Conservation (phyloP, 441 rosid species). For the Francoa sonchifolia region DNA sequence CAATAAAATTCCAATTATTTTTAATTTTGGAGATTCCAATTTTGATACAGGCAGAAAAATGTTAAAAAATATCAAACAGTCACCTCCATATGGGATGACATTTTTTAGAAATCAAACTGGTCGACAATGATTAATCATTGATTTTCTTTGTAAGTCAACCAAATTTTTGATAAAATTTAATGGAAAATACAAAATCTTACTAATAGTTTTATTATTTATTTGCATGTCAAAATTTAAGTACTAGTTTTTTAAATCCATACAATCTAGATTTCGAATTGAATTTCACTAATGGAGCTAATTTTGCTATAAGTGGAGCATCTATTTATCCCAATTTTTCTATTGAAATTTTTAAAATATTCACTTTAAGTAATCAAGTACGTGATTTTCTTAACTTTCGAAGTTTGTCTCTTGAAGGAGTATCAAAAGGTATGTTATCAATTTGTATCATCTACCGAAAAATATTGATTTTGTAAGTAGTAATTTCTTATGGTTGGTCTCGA, state of each 20-base stretch:
- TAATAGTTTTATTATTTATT: background rate
- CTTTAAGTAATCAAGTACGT: slow-evolving; percentile 24
- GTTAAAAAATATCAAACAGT: too few relatives aligned
- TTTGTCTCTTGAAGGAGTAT: slow-evolving; percentile 13
- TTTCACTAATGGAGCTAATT: slow-evolving; percentile 26
- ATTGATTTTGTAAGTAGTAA: too few relatives aligned
- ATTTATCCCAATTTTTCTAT: too few relatives aligned
- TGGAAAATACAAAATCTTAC: too few relatives aligned
- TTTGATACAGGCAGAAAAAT: slow-evolving; percentile 72
- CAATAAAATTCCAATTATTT: slow-evolving; percentile 27
- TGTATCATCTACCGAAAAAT: too few relatives aligned
- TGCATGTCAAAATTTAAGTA: slow-evolving; percentile 23
- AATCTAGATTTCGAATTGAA: slow-evolving; percentile 22
- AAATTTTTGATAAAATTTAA: too few relatives aligned
- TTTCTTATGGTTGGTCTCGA: too few relatives aligned
- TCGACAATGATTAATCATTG: slow-evolving; percentile 22
- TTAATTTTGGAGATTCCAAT: slow-evolving; percentile 58
- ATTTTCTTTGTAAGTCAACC: slow-evolving; percentile 23
- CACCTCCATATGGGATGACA: too few relatives aligned
- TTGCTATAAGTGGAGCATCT: slow-evolving; percentile 23
- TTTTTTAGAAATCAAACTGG: too few relatives aligned
- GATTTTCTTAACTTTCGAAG: slow-evolving; percentile 22
- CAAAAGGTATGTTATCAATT: slow-evolving; percentile 13
- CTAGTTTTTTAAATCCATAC: slow-evolving; percentile 21
- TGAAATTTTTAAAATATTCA: too few relatives aligned